These are phyloP conservation scores for Fusarium marasasianum DNA, from an alignment of 2,329 filamentous ascomycete genomes.

Conservation along the genomic window DNA sequence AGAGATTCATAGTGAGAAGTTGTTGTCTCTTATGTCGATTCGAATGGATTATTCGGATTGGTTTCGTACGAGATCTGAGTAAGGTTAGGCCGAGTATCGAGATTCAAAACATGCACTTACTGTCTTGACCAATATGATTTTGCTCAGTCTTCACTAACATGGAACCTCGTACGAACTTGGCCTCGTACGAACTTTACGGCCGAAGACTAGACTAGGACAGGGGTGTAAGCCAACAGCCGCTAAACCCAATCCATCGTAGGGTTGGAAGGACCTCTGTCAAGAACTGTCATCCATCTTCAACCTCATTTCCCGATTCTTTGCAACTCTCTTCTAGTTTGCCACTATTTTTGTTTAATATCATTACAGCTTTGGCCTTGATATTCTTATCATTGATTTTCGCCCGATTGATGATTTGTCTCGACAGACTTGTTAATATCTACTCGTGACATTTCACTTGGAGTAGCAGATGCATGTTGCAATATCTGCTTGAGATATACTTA, in stretches of 20 bases:
- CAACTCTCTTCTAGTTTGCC: not conserved
- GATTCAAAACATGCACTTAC: not conserved
- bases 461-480: not conserved
- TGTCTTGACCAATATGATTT: not conserved
- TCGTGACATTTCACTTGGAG: not conserved
- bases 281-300: not conserved
- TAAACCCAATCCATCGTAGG: not conserved
- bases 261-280: too few species aligned
- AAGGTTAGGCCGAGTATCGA: not conserved
- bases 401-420: not conserved
- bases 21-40: not conserved
- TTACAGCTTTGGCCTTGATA: not conserved
- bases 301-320: not conserved
- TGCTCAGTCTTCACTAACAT: not conserved
- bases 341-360: not conserved
- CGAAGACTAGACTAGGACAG: not conserved
- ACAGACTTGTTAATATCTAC: too few species aligned
- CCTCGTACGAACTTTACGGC: not conserved
- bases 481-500: not conserved
- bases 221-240: not conserved
- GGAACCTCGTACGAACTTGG: not conserved
- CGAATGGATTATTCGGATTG: not conserved
- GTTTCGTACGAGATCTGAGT: not conserved
- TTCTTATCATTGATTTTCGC: not conserved
- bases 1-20: not conserved